Conservation (phyloP, 208 protist genomes). For the Trypanosoma vivax region DNA sequence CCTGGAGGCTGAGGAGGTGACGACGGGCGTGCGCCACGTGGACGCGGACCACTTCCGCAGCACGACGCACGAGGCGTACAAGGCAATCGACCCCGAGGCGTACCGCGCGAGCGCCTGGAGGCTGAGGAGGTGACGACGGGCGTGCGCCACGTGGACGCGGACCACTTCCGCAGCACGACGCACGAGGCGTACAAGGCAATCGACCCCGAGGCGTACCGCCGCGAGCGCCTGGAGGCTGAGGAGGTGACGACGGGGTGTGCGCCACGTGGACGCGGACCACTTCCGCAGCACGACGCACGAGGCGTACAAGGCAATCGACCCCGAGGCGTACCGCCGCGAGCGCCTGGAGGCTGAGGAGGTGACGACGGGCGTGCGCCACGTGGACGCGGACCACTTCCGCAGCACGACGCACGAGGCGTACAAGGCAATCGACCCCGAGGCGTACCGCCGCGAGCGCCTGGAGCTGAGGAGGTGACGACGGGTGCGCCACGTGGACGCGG, state of each 20-base stretch:
- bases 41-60: slow-evolving; percentile 11
- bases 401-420: slow-evolving; percentile 36
- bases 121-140: background rate
- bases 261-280: background rate
- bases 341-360: background rate
- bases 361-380: background rate
- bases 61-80: slow-evolving; percentile 13
- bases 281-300: background rate
- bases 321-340: background rate
- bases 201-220: background rate
- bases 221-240: background rate
- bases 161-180: slow-evolving; percentile 7
- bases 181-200: slow-evolving; percentile 4
- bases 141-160: background rate
- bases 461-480: background rate
- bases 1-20: background rate
- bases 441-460: slow-evolving; percentile 6
- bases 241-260: slow-evolving; percentile 1
- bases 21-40: background rate
- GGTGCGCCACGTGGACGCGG: slow-evolving; percentile 9
- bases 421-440: slow-evolving; percentile 22
- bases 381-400: slow-evolving; percentile 52
- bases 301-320: slow-evolving; percentile 3
- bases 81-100: slow-evolving; percentile 1
- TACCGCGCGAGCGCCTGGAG: background rate